phyloP scores from a whole-genome alignment of 2,329 filamentous ascomycete species.

The Alternaria gansuensis region DNA sequence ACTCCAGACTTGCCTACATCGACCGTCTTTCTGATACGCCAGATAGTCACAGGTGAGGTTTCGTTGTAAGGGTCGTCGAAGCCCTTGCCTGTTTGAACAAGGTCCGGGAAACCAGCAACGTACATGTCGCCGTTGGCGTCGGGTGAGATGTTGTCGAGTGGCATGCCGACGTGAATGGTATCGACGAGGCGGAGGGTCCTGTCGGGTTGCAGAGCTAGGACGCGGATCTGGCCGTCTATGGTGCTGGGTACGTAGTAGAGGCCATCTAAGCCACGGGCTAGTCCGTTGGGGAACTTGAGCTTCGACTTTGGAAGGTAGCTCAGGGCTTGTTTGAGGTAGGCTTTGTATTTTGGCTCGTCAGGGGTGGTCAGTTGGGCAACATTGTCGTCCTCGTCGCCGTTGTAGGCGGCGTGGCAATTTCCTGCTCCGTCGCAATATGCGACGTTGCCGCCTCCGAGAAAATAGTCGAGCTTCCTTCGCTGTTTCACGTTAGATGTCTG shows the following conservation, averaged over 20 bases:
- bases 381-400: conserved; percentile 21
- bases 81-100: conserved; percentile 18
- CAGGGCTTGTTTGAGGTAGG: conserved; percentile 12
- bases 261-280: conserved; percentile 34
- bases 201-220: conserved; percentile 30
- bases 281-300: conserved; percentile 45
- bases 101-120: conserved; percentile 34
- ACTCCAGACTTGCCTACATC: conserved; percentile 1
- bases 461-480: conserved; percentile 33
- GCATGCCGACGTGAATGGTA: conserved; percentile 37
- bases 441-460: conserved; percentile 43
- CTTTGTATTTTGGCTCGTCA: conserved; percentile 14
- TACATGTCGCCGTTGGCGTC: conserved; percentile 42
- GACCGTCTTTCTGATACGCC: conserved; percentile 31
- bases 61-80: conserved; percentile 29
- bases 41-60: conserved; percentile 31
- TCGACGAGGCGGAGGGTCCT: conserved; percentile 34
- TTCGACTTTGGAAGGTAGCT: conserved; percentile 25
- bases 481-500: background rate
- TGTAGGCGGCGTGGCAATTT: conserved; percentile 31
- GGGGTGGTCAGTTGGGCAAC: background rate
- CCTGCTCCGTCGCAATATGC: conserved; percentile 34
- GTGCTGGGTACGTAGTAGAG: conserved; percentile 42
- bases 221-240: conserved; percentile 37
- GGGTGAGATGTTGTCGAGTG: conserved; percentile 40